phyloP scores from a whole-genome alignment of 73 alveolate genomes.

The Uronychia binucleata region DNA sequence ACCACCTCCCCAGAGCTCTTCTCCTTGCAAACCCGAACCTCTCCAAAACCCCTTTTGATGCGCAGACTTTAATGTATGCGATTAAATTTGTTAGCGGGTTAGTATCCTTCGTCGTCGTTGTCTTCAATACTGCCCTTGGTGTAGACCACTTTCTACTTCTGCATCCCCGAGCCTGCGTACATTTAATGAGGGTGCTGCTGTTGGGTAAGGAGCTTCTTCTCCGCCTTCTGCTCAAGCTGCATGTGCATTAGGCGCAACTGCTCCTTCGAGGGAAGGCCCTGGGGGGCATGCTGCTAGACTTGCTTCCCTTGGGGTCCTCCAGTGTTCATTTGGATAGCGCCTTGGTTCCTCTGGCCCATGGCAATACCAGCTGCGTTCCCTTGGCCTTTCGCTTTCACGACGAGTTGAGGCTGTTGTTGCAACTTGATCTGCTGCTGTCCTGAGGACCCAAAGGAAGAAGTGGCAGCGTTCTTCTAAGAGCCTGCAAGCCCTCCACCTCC shows the following conservation, averaged over 20 bases:
- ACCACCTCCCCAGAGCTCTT: conserved; percentile 76
- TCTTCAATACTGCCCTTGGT: not conserved
- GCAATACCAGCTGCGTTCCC: not conserved
- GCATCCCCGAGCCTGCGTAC: not conserved
- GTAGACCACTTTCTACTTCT: not conserved
- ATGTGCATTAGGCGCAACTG: not conserved
- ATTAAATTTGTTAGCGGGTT: not conserved
- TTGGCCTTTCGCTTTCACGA: not conserved
- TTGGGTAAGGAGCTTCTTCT: not conserved
- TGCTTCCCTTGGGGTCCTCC: not conserved
- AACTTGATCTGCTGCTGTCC: not conserved
- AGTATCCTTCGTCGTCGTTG: not conserved
- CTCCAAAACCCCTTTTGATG: conserved; percentile 95
- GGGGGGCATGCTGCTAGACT: not conserved
- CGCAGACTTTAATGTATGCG: too few relatives aligned
- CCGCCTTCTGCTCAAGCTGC: not conserved
- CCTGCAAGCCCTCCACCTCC: not conserved
- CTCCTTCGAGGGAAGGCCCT: not conserved
- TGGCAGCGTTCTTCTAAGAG: not conserved
- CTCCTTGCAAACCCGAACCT: conserved; percentile 82
- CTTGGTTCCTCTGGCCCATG: not conserved
- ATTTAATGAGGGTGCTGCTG: not conserved
- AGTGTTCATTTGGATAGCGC: not conserved
- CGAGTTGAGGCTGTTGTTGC: not conserved
- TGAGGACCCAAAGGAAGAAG: not conserved